Evolutionary conservation across 2,329 filamentous ascomycete species (phyloP), one percentile per base, ranked within the genome.

Genomic region (Ophiostoma pallidulum): DNA sequence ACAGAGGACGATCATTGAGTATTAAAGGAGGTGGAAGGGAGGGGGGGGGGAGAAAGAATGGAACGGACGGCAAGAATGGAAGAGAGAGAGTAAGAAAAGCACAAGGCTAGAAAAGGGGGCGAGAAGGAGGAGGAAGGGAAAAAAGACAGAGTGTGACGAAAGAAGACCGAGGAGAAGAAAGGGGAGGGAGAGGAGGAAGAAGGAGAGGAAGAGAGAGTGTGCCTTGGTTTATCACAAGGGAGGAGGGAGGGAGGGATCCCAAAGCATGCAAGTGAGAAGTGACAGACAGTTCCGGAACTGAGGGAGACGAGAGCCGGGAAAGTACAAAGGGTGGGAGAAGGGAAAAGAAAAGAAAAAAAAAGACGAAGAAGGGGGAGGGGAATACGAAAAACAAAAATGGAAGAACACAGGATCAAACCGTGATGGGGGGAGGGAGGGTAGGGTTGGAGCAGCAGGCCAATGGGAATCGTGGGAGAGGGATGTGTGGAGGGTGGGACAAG

Each of bases 1-100:
- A 43, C 10, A 32, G 14, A 32, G 47, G 45, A 47, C 39, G 32
- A 47, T 47, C 45, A 42, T 24, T 42, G 20, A 14, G 18, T 47
- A 36, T 41, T 42, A 41, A 47, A 41, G 13, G 13, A 24, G 18
- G 29, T 22, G 20, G 9, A 8, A 13, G n/a, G 12, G 26, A 40
- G 26, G 14, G 6, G 20, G 22, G 19, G 37, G 13, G 5, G 20
- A 26, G 22, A 41, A 41, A 31, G 26, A 18, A 18, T 8, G 24
- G 28, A 41, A 18, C 8, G n/a, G 19, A 31, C 26, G 12, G 7
- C n/a, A 37, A 19, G 19, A 28, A 12, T 4, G 29, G 29, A 4
- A 12, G 29, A 32, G 24, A 39, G n/a, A n/a, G n/a, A n/a, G n/a
- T n/a, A n/a, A n/a, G n/a, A n/a, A n/a, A n/a, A n/a, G n/a, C n/a